These are phyloP conservation scores for Spongospora subterranea DNA, from an alignment of 208 protist species.

Conservation along the genomic window DNA sequence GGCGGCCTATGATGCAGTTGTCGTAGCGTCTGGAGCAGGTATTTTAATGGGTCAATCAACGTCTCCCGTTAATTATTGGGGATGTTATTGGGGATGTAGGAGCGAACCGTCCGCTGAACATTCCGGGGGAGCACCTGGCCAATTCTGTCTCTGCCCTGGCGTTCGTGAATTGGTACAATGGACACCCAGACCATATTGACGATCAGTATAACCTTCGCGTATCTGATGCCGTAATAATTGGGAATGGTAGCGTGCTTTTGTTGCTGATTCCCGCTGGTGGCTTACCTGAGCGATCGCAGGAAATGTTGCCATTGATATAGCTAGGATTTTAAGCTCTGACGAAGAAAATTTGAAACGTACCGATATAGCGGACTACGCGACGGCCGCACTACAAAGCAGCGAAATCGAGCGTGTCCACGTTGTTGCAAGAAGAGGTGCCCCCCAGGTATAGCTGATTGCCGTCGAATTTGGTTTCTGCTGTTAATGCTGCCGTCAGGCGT, in stretches of 20 bases:
- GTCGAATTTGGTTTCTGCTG: not conserved
- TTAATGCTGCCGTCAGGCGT: constrained; percentile 9
- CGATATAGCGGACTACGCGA: constrained; percentile 26
- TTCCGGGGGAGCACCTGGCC: constrained; percentile 9
- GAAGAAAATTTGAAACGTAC: not conserved
- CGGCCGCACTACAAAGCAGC: not conserved
- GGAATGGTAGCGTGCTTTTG: not conserved
- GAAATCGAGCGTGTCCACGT: constrained; percentile 13
- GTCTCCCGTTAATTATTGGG: not conserved
- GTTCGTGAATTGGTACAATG: constrained; percentile 62
- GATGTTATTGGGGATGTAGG: not conserved
- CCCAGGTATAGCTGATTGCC: not conserved
- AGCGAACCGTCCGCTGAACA: not conserved
- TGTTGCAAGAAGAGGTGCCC: not conserved
- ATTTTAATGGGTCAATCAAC: too few relatives aligned
- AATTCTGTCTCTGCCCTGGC: constrained; percentile 43
- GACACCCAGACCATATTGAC: constrained; percentile 37
- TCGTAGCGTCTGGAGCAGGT: constrained; percentile 88
- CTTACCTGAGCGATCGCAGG: not conserved
- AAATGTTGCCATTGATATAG: constrained; percentile 50
- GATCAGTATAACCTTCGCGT: constrained; percentile 40
- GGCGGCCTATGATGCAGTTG: constrained; percentile 86
- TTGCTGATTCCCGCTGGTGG: not conserved
- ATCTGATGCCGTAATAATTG: constrained; percentile 32
- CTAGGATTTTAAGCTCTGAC: not conserved